phyloP scores from a whole-genome alignment of 2,329 filamentous ascomycete species.

The Monosporascus ibericus region DNA sequence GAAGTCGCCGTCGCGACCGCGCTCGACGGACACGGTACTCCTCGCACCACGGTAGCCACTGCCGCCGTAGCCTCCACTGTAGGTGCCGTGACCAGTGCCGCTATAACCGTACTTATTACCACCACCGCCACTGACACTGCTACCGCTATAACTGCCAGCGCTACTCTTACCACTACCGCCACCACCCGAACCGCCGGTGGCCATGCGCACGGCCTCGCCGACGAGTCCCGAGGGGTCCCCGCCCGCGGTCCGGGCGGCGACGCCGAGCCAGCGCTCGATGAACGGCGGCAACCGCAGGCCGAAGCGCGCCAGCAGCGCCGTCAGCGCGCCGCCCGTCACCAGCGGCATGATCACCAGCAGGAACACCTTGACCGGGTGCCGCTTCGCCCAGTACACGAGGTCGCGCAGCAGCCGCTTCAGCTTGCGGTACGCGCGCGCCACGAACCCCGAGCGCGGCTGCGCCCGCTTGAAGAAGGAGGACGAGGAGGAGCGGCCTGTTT shows the following conservation, averaged over 20 bases:
- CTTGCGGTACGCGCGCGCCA: slow-evolving; percentile 66
- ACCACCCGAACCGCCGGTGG: slow-evolving; percentile 25
- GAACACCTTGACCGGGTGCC: slow-evolving; percentile 83
- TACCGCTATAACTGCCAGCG: not conserved
- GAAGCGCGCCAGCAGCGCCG: slow-evolving; percentile 70
- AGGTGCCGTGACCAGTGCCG: not conserved
- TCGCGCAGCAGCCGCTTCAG: slow-evolving; percentile 75
- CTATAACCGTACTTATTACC: not conserved
- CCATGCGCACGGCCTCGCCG: slow-evolving; percentile 51
- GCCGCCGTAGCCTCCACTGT: slow-evolving; percentile 5
- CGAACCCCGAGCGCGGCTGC: slow-evolving; percentile 66
- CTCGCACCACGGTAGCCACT: slow-evolving; percentile 14
- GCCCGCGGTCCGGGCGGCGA: slow-evolving; percentile 42
- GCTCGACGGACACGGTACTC: slow-evolving; percentile 27
- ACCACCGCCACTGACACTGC: not conserved
- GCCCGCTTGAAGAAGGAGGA: slow-evolving; percentile 73
- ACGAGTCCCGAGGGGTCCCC: slow-evolving; percentile 45
- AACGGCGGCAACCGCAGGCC: slow-evolving; percentile 68
- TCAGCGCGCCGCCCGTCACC: slow-evolving; percentile 74
- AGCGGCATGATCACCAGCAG: slow-evolving; percentile 82
- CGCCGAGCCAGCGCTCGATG: slow-evolving; percentile 52
- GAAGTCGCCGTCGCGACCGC: slow-evolving; percentile 24
- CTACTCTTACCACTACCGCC: slow-evolving; percentile 14
- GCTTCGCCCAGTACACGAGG: slow-evolving; percentile 73
- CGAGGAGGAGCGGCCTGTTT: slow-evolving; percentile 42